Percentiles rank a stretch among this genome's conserved stretches.
These are phyloP conservation scores for Arbutus unedo DNA, from an alignment of 148 eudicot genomes.

Conservation along the genomic window DNA sequence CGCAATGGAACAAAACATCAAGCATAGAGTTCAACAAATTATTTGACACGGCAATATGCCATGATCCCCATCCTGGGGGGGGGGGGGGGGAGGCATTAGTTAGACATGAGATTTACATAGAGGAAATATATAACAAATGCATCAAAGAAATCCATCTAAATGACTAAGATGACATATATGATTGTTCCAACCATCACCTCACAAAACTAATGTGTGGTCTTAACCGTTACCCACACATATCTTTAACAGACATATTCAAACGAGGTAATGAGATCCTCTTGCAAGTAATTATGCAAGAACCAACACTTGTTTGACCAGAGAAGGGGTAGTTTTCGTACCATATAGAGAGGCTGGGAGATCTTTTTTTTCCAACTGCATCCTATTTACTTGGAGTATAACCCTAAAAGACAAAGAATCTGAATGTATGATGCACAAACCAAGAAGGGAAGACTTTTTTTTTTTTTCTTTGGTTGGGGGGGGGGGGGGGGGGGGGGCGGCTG, in stretches of 20 bases:
- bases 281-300: background rate
- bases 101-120: background rate
- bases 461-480: too few species aligned
- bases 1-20: conserved; percentile 3
- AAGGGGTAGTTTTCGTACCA: background rate
- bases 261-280: background rate
- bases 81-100: background rate
- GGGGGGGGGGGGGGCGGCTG: too few species aligned
- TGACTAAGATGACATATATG: background rate
- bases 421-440: background rate
- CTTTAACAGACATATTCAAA: background rate
- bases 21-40: background rate
- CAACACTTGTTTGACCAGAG: background rate
- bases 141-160: background rate
- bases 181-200: background rate
- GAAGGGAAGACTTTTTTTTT: too few species aligned
- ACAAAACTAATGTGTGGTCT: background rate
- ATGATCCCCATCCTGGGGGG: background rate
- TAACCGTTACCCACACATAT: background rate
- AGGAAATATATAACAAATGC: background rate
- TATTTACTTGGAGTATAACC: background rate
- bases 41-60: background rate
- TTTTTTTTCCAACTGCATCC: background rate
- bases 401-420: background rate
- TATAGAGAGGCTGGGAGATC: background rate